Evolutionary conservation across 176 grass and related monocot species (phyloP).

Genomic region (Cymbopogon citratus): DNA sequence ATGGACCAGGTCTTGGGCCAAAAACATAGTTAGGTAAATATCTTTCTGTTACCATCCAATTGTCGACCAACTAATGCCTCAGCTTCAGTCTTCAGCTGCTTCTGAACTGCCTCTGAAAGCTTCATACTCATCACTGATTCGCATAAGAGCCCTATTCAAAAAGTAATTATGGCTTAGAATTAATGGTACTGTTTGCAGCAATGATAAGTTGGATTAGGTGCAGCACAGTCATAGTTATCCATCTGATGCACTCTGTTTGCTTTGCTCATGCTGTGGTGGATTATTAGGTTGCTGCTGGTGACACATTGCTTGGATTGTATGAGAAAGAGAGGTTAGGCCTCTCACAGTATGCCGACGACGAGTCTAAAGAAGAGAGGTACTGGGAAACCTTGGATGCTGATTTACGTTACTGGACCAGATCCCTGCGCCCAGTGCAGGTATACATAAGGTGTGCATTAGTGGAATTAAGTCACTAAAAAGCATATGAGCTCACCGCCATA

Average conservation of each 20-base stretch:
- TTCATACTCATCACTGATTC: neutral
- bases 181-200: neutral
- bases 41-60: neutral
- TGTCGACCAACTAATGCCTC: neutral
- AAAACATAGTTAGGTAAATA: neutral
- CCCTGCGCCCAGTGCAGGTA: constrained; percentile 88
- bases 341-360: constrained; percentile 29
- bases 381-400: constrained; percentile 83
- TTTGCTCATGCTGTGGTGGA: constrained; percentile 7
- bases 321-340: constrained; percentile 45
- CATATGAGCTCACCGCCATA: neutral
- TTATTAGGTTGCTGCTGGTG: constrained; percentile 41
- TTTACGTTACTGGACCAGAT: constrained; percentile 83
- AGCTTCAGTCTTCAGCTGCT: neutral
- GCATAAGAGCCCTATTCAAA: neutral
- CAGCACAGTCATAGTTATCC: neutral
- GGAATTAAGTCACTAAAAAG: neutral
- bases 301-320: constrained; percentile 40
- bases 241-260: neutral
- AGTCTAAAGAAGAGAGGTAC: constrained; percentile 32
- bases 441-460: constrained; percentile 54
- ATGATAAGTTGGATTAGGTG: neutral
- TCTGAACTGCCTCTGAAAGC: neutral
- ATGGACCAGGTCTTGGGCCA: neutral
- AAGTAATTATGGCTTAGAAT: neutral